phyloP scores from a whole-genome alignment of 768 basidiomycete species.

The Mycena belliarum region DNA sequence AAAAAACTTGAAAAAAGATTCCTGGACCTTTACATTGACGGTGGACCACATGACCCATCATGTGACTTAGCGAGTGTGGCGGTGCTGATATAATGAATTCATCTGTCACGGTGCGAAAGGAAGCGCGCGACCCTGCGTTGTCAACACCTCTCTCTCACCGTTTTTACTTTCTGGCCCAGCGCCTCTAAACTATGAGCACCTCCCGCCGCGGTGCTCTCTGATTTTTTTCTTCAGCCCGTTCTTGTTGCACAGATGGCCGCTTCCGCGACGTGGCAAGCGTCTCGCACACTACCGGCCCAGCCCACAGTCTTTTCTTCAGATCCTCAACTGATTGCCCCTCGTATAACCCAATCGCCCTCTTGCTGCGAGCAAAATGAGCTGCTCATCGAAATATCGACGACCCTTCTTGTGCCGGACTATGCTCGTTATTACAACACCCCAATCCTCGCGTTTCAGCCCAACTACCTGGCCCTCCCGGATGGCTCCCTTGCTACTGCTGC shows the following conservation, averaged over 20 bases:
- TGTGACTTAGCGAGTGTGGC: no score
- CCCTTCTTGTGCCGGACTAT: constrained; percentile 51
- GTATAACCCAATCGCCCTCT: constrained; percentile 34
- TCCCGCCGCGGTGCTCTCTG: constrained; percentile 35
- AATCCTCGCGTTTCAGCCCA: constrained; percentile 47
- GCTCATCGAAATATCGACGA: constrained; percentile 51
- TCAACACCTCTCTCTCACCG: constrained; percentile 21
- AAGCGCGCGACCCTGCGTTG: constrained; percentile 4
- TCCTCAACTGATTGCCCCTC: constrained; percentile 31
- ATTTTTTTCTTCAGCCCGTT: constrained; percentile 17
- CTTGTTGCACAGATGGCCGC: constrained; percentile 3
- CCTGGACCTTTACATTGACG: no score
- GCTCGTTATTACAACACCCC: constrained; percentile 42
- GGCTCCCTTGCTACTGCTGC: constrained; percentile 59
- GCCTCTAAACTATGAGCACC: constrained; percentile 32
- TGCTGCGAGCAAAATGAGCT: constrained; percentile 43
- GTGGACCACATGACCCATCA: no score
- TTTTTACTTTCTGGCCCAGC: constrained; percentile 24
- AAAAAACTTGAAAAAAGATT: background rate
- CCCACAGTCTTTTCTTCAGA: constrained; percentile 15
- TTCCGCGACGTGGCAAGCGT: constrained; percentile 15
- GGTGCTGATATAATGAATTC: no score
- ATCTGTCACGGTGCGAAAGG: constrained; percentile 22
- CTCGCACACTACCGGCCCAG: constrained; percentile 3
- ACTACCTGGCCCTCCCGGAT: constrained; percentile 48